Evolutionary conservation across 176 grass and related monocot species (phyloP).

Genomic region (Themeda triandra): DNA sequence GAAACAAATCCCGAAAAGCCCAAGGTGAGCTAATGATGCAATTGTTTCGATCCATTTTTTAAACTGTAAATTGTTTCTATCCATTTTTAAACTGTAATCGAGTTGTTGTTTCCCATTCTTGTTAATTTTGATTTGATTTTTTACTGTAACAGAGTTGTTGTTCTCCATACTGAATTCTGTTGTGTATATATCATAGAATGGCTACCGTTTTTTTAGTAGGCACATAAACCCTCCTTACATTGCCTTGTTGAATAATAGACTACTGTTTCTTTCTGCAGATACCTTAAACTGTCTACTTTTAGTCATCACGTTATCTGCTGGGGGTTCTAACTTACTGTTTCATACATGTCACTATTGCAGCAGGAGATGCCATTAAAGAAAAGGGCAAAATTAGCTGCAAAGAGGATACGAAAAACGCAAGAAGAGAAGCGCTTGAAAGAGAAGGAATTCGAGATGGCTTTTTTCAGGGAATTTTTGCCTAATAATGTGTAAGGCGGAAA

Average conservation of each 20-base stretch:
- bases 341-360: slow-evolving; percentile 17
- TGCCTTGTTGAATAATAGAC: background rate
- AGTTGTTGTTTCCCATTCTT: background rate
- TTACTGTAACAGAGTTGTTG: background rate
- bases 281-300: background rate
- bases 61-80: no score
- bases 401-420: slow-evolving; percentile 77
- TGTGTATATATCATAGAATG: background rate
- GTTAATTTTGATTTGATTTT: background rate
- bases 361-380: slow-evolving; percentile 30
- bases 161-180: background rate
- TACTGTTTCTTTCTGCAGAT: background rate
- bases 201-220: background rate
- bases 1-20: slow-evolving; percentile 39
- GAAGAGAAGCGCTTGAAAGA: slow-evolving; percentile 81
- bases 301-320: background rate
- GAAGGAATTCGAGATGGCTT: slow-evolving; percentile 87
- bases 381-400: slow-evolving; percentile 52
- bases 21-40: slow-evolving; percentile 32
- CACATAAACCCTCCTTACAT: background rate
- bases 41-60: background rate
- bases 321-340: background rate
- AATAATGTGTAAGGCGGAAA: slow-evolving; percentile 66
- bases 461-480: slow-evolving; percentile 95
- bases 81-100: background rate